Base-by-base conservation (phyloP, 1,284 basidiomycete species). In the Cryptococcus sp. region DNA sequence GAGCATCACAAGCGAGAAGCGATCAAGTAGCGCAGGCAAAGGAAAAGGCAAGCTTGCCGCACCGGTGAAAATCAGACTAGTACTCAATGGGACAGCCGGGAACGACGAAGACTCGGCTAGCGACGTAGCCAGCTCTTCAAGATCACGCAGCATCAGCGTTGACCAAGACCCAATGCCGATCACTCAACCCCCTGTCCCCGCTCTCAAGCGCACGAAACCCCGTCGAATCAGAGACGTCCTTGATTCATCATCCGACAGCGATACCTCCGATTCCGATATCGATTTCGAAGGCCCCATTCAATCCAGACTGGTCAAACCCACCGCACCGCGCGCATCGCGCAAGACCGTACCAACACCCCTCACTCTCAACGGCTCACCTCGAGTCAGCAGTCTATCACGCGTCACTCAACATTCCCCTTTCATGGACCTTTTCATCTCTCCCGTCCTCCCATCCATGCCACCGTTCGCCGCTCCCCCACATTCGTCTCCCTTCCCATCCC, bases 401-500 rank as follows among this genome's bases (percentile, higher is more conserved):
- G 52, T 48, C 15, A 60, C 56, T n/a, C 61, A 49, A 42, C 60
- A 56, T 42, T 68, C 72, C n/a, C 66, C 71, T 0, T 65, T 74
- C 41, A 63, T 62, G 39, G 70, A 70, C 20, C 61, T 69, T 41
- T 70, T 72, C 66, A 65, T 70, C 54, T 67, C 69, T 13, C 67
- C 66, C n/a, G 48, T 60, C 22, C 53, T 63, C 20, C 56, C 63
- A 22, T 53, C 66, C 2, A 56, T 64, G 11, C 59, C 59, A 4
- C 53, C 57, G 16, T 58, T 59, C 47, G 53, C 61, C 16, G 45
- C 60, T 0, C 65, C 66, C 3, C 31, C 31, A 35, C 65, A 65
- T 25, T 54, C 65, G n/a, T 73, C 75, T n/a, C 72, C 73, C 8
- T 77, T 75, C 62, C 75, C 75, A 2, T 71, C 66, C n/a, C 75